Conservation (phyloP, 192 early-diverging fungal genomes). For the Backusella australiensis region DNA sequence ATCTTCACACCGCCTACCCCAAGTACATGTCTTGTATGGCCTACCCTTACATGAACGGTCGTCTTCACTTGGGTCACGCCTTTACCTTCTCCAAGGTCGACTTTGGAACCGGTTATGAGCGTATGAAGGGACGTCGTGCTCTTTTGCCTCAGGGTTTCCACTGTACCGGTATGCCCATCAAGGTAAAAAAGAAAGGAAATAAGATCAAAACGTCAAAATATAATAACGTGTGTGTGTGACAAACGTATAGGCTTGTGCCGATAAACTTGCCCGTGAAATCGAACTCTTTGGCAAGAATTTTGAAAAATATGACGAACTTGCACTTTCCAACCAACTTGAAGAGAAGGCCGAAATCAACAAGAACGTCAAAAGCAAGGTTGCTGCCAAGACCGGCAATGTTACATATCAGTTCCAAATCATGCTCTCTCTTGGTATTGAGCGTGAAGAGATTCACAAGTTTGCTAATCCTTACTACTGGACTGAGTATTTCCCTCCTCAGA, state of each 20-base stretch:
- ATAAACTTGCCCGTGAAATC: conserved; percentile 82
- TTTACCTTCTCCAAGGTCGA: conserved; percentile 96
- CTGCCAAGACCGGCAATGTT: conserved; percentile 77
- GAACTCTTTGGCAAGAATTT: conserved; percentile 81
- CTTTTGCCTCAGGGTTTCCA: conserved; percentile 98
- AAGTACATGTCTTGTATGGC: conserved; percentile 96
- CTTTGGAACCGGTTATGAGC: conserved; percentile 92
- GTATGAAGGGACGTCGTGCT: conserved; percentile 87
- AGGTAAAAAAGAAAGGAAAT: conserved; percentile 58
- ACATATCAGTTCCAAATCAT: conserved; percentile 99
- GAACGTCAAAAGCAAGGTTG: conserved; percentile 80
- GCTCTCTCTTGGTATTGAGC: conserved; percentile 81
- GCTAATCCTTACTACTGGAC: conserved; percentile 90
- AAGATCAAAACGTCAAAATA: background rate
- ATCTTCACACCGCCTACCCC: conserved; percentile 65
- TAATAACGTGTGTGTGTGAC: background rate
- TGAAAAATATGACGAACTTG: conserved; percentile 35
- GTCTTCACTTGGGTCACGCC: conserved; percentile 93
- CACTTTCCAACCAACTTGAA: conserved; percentile 31
- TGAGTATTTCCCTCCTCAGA: conserved; percentile 89
- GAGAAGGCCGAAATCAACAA: conserved; percentile 56
- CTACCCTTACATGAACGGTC: conserved; percentile 96
- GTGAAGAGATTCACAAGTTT: conserved; percentile 91
- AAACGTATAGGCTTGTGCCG: conserved; percentile 71
- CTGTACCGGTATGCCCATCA: conserved; percentile 99